Evolutionary conservation across 1,284 basidiomycete species (phyloP), one percentile per base, ranked within the genome.

Genomic region (Cerrena zonata): DNA sequence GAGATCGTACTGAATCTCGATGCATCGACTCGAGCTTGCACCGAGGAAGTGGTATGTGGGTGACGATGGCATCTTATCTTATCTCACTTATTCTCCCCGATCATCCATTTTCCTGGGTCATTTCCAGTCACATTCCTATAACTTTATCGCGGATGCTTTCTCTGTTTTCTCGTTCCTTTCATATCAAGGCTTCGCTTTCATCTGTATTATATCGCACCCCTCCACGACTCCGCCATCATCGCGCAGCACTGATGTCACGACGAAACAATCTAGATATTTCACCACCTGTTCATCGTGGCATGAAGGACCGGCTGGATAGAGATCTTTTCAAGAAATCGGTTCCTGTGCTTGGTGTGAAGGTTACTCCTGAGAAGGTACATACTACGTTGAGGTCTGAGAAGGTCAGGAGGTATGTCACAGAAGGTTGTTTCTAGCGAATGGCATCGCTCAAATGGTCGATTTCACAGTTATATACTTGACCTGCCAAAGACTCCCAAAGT

Each of bases 401-500:
- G 18, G 62, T 89, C 62, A 77, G 71, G 69, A 76, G 74, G 88
- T 90, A 57, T 49, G 76, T 68, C 36, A 34, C 36, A 49, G 41
- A 53, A 25, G 12, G 30, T 23, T n/a, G 50, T 49, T 23, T 47
- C 51, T 45, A 18, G 24, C 23, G 25, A 7, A 10, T 18, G 18
- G 7, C 30, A 15, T 34, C 7, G 15, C 30, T 7, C 7, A 34
- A 34, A 7, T 12, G 21, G 5, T 18, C 25, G 18, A 10, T 12
- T 3, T 26, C 13, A 7, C 56, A 84, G 81, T 41, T 68, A 67
- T 18, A 58, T 84, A 37, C 69, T 91, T 58, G 79, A 88, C 66
- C 62, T 91, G 3, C 82, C 84, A 10, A 86, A 79, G 68, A 66
- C 84, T 21, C 80, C 76, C 52, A 78, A 69, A 22, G 82, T 92